Evolutionary conservation across 345 rosid genomes (phyloP).

Genomic region (Eucalyptus cloeziana): DNA sequence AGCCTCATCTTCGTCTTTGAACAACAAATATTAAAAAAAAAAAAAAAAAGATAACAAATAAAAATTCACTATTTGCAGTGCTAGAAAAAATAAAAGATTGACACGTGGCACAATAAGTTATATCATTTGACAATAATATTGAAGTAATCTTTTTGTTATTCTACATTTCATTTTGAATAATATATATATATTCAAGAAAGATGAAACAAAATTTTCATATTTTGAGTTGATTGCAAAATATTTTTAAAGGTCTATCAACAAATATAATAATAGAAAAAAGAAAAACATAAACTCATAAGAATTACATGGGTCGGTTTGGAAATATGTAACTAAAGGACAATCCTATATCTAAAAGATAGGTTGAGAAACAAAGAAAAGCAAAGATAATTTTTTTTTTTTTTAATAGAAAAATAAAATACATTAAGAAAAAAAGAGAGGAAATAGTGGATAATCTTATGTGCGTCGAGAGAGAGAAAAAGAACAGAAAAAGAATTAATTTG

Average conservation of each 20-base stretch:
- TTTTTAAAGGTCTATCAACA: background rate
- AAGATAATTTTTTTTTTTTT: no score
- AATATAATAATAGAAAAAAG: background rate
- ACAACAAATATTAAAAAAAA: background rate
- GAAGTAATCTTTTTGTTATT: background rate
- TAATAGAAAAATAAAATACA: background rate
- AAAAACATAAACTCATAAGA: background rate
- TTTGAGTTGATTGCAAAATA: background rate
- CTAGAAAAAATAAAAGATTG: background rate
- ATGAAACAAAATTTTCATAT: background rate
- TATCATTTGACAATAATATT: background rate
- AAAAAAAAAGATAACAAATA: background rate
- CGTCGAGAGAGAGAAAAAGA: background rate
- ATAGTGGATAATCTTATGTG: background rate
- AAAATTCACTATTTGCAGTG: background rate
- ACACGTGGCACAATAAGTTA: background rate
- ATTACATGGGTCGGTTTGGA: background rate
- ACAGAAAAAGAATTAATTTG: background rate
- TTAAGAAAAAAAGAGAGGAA: background rate
- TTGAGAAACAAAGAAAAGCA: background rate
- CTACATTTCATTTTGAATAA: background rate
- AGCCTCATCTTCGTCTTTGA: background rate
- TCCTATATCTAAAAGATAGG: background rate
- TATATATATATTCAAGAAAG: background rate
- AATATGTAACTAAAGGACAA: background rate